Evolutionary conservation across 495 filamentous ascomycete species (phyloP).

Genomic region (Tetracladium setigerum): DNA sequence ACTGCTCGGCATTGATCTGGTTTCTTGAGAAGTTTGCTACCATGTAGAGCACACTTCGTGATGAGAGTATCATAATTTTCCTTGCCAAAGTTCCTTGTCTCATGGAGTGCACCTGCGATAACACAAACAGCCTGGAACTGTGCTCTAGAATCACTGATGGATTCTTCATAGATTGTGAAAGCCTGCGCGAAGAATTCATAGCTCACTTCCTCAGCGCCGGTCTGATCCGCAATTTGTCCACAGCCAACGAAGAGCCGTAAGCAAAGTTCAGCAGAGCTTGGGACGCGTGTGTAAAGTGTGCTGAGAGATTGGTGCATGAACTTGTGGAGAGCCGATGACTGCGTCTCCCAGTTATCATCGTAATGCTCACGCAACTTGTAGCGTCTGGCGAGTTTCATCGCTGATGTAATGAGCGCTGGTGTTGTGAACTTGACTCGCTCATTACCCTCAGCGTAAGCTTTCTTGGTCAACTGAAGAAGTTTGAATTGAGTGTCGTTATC

Average conservation of each 20-base stretch:
- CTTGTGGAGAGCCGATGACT: slow-evolving; percentile 84
- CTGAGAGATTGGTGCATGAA: slow-evolving; percentile 86
- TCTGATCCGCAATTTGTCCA: slow-evolving; percentile 89
- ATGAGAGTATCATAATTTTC: slow-evolving; percentile 99
- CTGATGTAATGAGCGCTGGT: slow-evolving; percentile 83
- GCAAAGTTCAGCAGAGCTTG: slow-evolving; percentile 68
- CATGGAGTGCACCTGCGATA: slow-evolving; percentile 82
- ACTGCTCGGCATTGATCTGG: slow-evolving; percentile 96
- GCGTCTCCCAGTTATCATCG: slow-evolving; percentile 89
- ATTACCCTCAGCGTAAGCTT: slow-evolving; percentile 85
- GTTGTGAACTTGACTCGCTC: slow-evolving; percentile 94
- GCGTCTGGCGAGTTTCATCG: slow-evolving; percentile 80
- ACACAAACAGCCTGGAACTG: slow-evolving; percentile 98
- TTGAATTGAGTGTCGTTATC: slow-evolving; percentile 93
- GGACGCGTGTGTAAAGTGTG: slow-evolving; percentile 81
- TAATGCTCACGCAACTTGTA: slow-evolving; percentile 90
- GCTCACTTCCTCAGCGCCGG: slow-evolving; percentile 85
- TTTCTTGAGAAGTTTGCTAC: slow-evolving; percentile 95
- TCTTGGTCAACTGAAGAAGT: slow-evolving; percentile 81
- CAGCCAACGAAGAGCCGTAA: slow-evolving; percentile 85
- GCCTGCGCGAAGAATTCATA: slow-evolving; percentile 99
- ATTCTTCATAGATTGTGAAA: slow-evolving; percentile 96
- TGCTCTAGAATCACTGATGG: slow-evolving; percentile 86
- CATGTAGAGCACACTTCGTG: slow-evolving; percentile 93
- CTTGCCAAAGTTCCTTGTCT: slow-evolving; percentile 77